Base-by-base conservation (phyloP, 2,329 filamentous ascomycete species). In the Aspergillus chevalieri region DNA sequence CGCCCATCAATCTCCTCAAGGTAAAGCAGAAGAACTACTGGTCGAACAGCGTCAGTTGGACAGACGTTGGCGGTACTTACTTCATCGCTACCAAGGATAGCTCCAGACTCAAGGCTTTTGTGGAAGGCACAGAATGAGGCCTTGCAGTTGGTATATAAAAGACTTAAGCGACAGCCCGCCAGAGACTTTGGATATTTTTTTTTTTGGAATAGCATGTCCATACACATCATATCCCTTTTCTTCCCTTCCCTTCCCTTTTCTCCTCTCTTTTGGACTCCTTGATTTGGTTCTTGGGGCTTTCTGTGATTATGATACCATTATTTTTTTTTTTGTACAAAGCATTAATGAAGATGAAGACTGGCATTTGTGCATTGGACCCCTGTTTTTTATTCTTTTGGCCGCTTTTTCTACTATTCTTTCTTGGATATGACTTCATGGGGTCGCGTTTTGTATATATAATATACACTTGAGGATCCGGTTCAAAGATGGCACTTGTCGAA, bases 1-100 rank as follows among this genome's bases (percentile, higher is more conserved):
- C 91, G 46, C 87, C 87, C 4, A 83, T 84, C 57, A 93, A 90
- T 56, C 81, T 94, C 51, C 80, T 97, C 46, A 81, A 87, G 34
- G 89, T 93, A 53, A 80, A 87, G 65, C 76, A 84, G 38, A 83
- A 85, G 61, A 76, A 83, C 50, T 93, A 88, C 65, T 86, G 78
- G 58, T 82, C 78, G 12, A 75, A 78, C 42, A 79, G 78, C 54
- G 93, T 98, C 56, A 95, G 90, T 71, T 98, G 93, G 93, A 92
- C 88, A 12, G 86, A 87, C 57, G 82, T 85, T 46, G 84, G 85
- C 22, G 92, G 92, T 24, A 81, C 84, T 49, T 98, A 93, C 70
- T 97, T 87, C 65, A 87, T 97, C 64, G 90, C 92, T 50, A 90
- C 81, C 10, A 88, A 89, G 70, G 89, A 89, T 60, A 74, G 73